Percentiles rank a stretch among this genome's conserved stretches.
Evolutionary conservation across 2,329 filamentous ascomycete genomes (phyloP).

Genomic region (Neonectria coccinea): DNA sequence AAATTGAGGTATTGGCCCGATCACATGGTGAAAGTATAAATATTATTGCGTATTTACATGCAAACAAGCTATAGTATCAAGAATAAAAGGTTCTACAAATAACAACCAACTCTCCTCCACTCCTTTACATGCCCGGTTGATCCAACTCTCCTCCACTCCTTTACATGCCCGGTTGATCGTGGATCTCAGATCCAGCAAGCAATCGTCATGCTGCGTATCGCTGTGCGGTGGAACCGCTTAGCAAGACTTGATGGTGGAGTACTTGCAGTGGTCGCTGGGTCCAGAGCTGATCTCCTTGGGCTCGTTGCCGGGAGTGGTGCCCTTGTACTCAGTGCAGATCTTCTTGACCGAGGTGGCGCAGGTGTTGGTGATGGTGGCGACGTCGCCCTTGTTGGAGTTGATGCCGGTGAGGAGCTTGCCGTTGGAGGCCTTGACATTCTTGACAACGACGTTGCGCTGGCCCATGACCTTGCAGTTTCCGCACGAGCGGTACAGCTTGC

Average conservation of each 20-base stretch:
- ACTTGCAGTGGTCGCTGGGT: constrained; percentile 38
- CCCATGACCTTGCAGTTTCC: constrained; percentile 23
- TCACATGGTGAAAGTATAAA: not conserved
- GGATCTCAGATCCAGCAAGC: not conserved
- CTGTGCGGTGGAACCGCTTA: constrained; percentile 22
- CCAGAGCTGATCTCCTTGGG: constrained; percentile 42
- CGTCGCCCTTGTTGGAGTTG: constrained; percentile 22
- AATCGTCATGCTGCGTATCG: not conserved
- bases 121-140: not conserved
- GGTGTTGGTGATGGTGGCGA: constrained; percentile 27
- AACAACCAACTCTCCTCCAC: not conserved
- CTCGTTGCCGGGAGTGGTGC: constrained; percentile 40
- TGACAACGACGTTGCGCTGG: constrained; percentile 12
- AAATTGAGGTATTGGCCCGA: not conserved
- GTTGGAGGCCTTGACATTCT: constrained; percentile 33
- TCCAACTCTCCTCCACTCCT: not conserved
- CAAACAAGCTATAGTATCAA: not conserved
- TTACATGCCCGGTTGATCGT: not conserved
- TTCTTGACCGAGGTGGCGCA: constrained; percentile 29
- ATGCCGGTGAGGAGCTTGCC: constrained; percentile 36
- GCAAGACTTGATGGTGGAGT: constrained; percentile 40
- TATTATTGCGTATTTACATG: not conserved
- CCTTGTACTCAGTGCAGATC: constrained; percentile 30
- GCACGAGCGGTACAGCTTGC: constrained; percentile 21
- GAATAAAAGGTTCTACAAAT: not conserved